Base-by-base conservation (phyloP, 441 rosid species). In the Pelargonium cotyledonis region DNA sequence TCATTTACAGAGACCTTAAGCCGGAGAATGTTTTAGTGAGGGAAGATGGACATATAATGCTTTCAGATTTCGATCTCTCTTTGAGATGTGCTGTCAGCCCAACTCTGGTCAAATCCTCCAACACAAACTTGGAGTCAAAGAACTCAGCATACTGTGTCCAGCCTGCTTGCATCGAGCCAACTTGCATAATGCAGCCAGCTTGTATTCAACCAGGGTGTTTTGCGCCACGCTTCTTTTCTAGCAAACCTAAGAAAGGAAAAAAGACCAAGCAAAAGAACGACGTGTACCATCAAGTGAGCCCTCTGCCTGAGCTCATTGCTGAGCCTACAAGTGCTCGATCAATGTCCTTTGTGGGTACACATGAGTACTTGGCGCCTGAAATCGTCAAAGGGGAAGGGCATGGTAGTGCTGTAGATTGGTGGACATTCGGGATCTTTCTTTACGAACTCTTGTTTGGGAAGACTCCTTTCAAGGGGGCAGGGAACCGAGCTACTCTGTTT, bases 31-130 rank as follows among this genome's bases (percentile, higher is more conserved):
- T 94, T 77, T 80, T 94, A 16, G 97, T 91, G 44, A 90, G 98
- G 68, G 98, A 94, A 65, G 98, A 94, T 2, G 98, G 98, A 70
- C 97, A 94, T 76, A 89, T 94, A 75, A 94, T 94, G 99, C 99
- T 94, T 41, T 94, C 99, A 2, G 99, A 94, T 74, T 94, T 94
- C 49, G 99, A 94, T 73, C 99, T 94, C 69, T 94, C 99, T 65
- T 81, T 95, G 64, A 85, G 91, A 77, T 95, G 97, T 18, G 76
- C 91, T 18, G 96, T 95, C 76, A 87, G 90, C 70, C 98, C 99
- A 16, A 95, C 99, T 69, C 84, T 95, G 75, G 81, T 95, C 64
- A 90, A 72, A 78, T 75, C 88, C 14, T 79, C 90, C 62, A 49
- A 49, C 55, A 80, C 81, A 10, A 88, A 85, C 77, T 84, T 84